Evolutionary conservation across 768 basidiomycete genomes (phyloP).

Genomic region (Kwoniella bestiolae): DNA sequence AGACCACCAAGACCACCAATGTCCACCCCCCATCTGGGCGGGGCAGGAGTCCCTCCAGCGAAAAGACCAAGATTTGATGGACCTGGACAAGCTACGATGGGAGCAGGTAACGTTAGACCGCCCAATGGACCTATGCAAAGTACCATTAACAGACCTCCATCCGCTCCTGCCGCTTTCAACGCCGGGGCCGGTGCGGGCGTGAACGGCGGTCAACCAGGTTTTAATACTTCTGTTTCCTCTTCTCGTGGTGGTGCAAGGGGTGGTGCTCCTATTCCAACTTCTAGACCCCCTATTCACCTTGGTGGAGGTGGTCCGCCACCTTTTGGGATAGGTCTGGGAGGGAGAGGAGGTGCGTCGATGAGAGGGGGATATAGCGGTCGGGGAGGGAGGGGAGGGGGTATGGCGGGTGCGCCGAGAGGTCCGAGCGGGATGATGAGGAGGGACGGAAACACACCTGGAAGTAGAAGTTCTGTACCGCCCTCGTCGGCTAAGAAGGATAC

Average conservation of each 20-base stretch:
- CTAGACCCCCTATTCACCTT: slow-evolving; percentile 44
- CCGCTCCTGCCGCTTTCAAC: slow-evolving; percentile 16
- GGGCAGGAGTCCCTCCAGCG: slow-evolving; percentile 75
- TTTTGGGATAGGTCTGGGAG: slow-evolving; percentile 8
- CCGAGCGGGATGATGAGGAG: slow-evolving; percentile 29
- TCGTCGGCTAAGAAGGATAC: slow-evolving; percentile 13
- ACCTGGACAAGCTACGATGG: slow-evolving; percentile 59
- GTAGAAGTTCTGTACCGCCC: not conserved
- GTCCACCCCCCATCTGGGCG: slow-evolving; percentile 38
- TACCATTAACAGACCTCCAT: slow-evolving; percentile 18
- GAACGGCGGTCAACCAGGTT: slow-evolving; percentile 43
- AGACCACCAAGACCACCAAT: slow-evolving; percentile 60
- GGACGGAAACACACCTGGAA: not conserved
- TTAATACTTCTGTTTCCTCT: slow-evolving; percentile 8
- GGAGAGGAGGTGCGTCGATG: slow-evolving; percentile 16
- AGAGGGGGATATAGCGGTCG: slow-evolving; percentile 27
- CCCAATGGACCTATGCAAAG: slow-evolving; percentile 60
- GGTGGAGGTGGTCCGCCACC: slow-evolving; percentile 42
- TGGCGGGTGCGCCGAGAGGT: slow-evolving; percentile 32
- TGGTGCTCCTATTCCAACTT: slow-evolving; percentile 22
- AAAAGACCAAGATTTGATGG: slow-evolving; percentile 89
- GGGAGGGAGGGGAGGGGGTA: slow-evolving; percentile 23
- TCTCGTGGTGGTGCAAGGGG: slow-evolving; percentile 15
- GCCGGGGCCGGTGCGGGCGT: no score
- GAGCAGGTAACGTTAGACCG: slow-evolving; percentile 20